Percentiles rank a stretch among this genome's conserved stretches.
These are phyloP conservation scores for Collybia mongolica DNA, from an alignment of 768 basidiomycete species.

Conservation along the genomic window DNA sequence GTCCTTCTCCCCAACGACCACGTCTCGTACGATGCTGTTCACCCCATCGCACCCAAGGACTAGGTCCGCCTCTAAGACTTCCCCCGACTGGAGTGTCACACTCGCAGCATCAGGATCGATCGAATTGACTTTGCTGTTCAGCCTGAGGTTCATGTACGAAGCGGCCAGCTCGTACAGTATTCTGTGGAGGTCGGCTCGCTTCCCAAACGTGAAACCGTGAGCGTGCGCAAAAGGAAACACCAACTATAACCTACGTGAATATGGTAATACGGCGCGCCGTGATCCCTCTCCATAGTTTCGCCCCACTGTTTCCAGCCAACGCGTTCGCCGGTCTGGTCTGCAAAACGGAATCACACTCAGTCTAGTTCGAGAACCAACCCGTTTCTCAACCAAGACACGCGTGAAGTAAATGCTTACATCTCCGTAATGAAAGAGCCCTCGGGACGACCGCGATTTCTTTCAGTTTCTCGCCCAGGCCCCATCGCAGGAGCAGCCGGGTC, in stretches of 20 bases:
- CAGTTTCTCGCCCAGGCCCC: conserved; percentile 46
- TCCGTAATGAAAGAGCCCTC: conserved; percentile 33
- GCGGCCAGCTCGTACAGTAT: conserved; percentile 33
- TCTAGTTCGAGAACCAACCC: conserved; percentile 34
- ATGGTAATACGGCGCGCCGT: conserved; percentile 29
- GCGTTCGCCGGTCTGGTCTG: conserved; percentile 32
- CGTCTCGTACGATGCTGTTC: conserved; percentile 46
- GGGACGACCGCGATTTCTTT: conserved; percentile 37
- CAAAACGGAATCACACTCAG: conserved; percentile 39
- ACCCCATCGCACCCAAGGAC: conserved; percentile 42
- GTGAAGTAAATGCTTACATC: conserved; percentile 39
- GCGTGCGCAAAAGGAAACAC: conserved; percentile 11
- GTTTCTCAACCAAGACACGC: conserved; percentile 35
- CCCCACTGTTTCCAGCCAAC: conserved; percentile 23
- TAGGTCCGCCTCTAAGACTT: neutral
- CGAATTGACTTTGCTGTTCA: conserved; percentile 30
- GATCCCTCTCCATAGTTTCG: conserved; percentile 20
- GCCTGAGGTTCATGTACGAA: conserved; percentile 32
- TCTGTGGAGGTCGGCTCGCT: conserved; percentile 47
- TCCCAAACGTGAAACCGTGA: conserved; percentile 14
- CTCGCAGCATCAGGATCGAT: conserved; percentile 21
- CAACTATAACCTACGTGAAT: conserved; percentile 23
- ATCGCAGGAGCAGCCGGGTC: conserved; percentile 44
- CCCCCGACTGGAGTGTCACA: neutral
- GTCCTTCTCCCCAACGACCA: conserved; percentile 46